Percentiles rank a stretch among this genome's conserved stretches.
Evolutionary conservation across 495 filamentous ascomycete genomes (phyloP).

Genomic region (Tuber microsphaerosporum): DNA sequence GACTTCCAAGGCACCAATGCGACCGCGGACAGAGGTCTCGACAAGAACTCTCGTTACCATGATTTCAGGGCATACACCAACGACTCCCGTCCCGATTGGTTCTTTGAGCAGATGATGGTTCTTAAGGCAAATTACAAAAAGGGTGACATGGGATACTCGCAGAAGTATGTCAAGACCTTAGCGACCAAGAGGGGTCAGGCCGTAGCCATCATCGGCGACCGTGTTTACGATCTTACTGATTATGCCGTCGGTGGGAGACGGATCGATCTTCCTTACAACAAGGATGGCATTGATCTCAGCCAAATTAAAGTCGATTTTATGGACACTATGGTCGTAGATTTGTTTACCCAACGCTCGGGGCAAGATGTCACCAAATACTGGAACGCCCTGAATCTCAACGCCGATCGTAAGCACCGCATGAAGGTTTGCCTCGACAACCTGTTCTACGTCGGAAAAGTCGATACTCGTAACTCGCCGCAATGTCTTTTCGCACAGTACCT

Average conservation of each 20-base stretch:
- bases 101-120: constrained; percentile 70
- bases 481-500: constrained; percentile 90
- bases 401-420: constrained; percentile 57
- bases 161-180: constrained; percentile 65
- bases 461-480: constrained; percentile 78
- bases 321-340: constrained; percentile 60
- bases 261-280: constrained; percentile 51
- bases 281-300: constrained; percentile 40
- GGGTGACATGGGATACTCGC: constrained; percentile 79
- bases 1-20: constrained; percentile 74
- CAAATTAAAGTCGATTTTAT: constrained; percentile 70
- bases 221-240: constrained; percentile 84
- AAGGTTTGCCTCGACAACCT: constrained; percentile 84
- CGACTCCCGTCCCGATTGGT: constrained; percentile 83
- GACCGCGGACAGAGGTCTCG: constrained; percentile 57
- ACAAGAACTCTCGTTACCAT: constrained; percentile 73
- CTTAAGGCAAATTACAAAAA: constrained; percentile 74
- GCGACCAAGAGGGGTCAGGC: constrained; percentile 55
- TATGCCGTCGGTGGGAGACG: constrained; percentile 73
- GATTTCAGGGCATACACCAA: constrained; percentile 84
- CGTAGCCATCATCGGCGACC: constrained; percentile 71
- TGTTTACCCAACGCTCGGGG: constrained; percentile 72
- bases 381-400: constrained; percentile 57
- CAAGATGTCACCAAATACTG: constrained; percentile 78
- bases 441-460: constrained; percentile 87